Evolutionary conservation across 1,284 basidiomycete species (phyloP), one percentile per base, ranked within the genome.

Genomic region (Puccinia brachypodii): DNA sequence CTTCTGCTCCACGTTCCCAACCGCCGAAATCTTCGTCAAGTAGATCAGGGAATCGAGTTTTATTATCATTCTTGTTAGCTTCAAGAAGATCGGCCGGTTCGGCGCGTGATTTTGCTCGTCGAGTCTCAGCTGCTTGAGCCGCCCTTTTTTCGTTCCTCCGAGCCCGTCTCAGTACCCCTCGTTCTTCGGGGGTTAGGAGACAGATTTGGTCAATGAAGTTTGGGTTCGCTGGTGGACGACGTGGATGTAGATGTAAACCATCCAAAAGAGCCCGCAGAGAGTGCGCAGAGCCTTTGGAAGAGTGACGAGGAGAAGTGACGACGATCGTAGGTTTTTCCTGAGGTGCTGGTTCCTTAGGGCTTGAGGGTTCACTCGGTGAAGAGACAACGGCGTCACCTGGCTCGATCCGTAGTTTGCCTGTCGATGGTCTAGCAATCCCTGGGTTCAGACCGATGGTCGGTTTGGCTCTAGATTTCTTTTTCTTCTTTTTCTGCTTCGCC

Each of bases 341-440:
- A 31, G 28, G 38, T 13, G 42, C 42, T 64, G 66, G 22, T 33
- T 69, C 47, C n/a, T 31, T 40, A 22, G 58, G 64, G 44, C 42
- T 74, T 2, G 56, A 62, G 11, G 66, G 62, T 56, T 81, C 79
- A 56, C 79, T 81, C 8, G 56, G 69, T 14, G 79, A 81, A 22
- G 79, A 81, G 40, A 81, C 79, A 14, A 71, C 79, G 33, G 79
- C 68, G 58, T 81, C 79, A 8, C 79, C 79, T 16, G 79, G 79
- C 40, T 60, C 79, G 33, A 74, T 68, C 11, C 58, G 38, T 36
- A 81, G 36, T 56, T 75, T 75, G 22, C 73, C 73, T 40, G 42
- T n/a, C n/a, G 71, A 1, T 73, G 53, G 28, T 62, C 47, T 60
- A 7, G 50, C 36, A 16, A 62, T n/a, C 2, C 50, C 66, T 28